phyloP scores from a whole-genome alignment of 495 filamentous ascomycete species.

The Penicillium steckii region DNA sequence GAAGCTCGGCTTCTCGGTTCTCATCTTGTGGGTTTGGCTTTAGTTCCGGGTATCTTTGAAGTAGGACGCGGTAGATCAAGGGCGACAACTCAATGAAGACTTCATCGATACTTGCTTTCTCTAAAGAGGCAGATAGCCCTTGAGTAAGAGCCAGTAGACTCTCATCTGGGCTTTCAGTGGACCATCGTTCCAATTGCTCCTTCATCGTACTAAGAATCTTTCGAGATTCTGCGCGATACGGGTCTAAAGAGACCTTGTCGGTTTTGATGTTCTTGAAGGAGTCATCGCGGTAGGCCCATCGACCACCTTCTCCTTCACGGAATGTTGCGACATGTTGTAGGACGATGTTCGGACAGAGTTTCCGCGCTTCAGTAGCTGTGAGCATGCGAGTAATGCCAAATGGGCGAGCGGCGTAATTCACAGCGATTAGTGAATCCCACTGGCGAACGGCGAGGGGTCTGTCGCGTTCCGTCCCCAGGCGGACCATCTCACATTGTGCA shows the following conservation, averaged over 20 bases:
- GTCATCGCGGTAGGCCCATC: constrained; percentile 89
- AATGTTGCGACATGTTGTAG: constrained; percentile 95
- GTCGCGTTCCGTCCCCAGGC: constrained; percentile 69
- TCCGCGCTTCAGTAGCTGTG: constrained; percentile 77
- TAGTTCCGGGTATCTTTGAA: constrained; percentile 79
- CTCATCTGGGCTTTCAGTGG: constrained; percentile 12
- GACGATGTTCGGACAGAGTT: constrained; percentile 80
- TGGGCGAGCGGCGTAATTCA: constrained; percentile 88
- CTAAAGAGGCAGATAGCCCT: constrained; percentile 52
- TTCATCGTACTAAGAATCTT: constrained; percentile 83
- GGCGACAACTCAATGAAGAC: constrained; percentile 90
- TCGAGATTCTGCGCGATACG: constrained; percentile 81
- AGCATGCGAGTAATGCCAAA: constrained; percentile 77
- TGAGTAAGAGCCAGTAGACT: constrained; percentile 53
- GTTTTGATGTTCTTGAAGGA: constrained; percentile 70
- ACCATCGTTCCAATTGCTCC: constrained; percentile 54
- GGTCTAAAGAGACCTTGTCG: constrained; percentile 91
- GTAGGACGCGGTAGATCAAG: constrained; percentile 71
- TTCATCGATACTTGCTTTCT: constrained; percentile 91
- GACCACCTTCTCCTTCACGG: constrained; percentile 78
- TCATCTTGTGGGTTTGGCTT: constrained; percentile 60
- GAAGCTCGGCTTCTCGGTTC: constrained; percentile 68
- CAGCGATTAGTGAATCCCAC: constrained; percentile 81
- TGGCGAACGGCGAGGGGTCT: constrained; percentile 86
- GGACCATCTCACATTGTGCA: constrained; percentile 92